These are phyloP conservation scores for Apiospora arundinis DNA, from an alignment of 2,329 filamentous ascomycete genomes.

Conservation along the genomic window DNA sequence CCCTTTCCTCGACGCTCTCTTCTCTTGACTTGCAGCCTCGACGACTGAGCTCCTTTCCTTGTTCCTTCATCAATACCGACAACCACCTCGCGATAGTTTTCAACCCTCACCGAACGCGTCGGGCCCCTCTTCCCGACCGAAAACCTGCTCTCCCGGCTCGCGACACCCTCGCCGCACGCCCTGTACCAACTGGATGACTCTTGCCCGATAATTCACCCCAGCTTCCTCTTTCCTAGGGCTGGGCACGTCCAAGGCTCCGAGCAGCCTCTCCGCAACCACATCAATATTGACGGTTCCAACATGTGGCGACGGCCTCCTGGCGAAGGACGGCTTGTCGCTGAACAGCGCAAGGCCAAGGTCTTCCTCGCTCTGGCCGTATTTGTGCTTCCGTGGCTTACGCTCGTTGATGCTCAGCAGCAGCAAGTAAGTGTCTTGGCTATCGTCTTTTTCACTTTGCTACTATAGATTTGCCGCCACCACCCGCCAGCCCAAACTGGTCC, in stretches of 20 bases:
- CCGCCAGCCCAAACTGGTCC: background rate
- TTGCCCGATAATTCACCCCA: conserved; percentile 1
- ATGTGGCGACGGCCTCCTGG: conserved; percentile 66
- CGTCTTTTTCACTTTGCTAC: background rate
- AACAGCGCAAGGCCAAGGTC: conserved; percentile 43
- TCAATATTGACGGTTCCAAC: conserved; percentile 40
- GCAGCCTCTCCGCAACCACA: conserved; percentile 11
- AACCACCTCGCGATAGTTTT: background rate
- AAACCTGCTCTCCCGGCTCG: background rate
- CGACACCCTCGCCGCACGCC: background rate
- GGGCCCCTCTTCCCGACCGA: background rate
- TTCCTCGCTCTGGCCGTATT: conserved; percentile 57
- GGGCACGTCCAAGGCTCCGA: conserved; percentile 3
- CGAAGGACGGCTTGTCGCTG: conserved; percentile 54
- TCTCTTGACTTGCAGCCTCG: background rate
- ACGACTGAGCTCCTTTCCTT: background rate
- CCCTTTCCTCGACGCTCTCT: conserved; percentile 5
- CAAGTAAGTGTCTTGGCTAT: conserved; percentile 37
- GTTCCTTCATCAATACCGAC: background rate
- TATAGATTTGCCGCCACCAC: background rate
- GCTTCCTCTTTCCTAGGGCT: conserved; percentile 8
- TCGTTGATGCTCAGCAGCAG: conserved; percentile 66
- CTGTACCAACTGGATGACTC: background rate
- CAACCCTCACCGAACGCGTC: background rate
- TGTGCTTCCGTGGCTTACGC: conserved; percentile 51